These are phyloP conservation scores for Thyridium curvatum DNA, from an alignment of 2,329 filamentous ascomycete species.

Conservation along the genomic window DNA sequence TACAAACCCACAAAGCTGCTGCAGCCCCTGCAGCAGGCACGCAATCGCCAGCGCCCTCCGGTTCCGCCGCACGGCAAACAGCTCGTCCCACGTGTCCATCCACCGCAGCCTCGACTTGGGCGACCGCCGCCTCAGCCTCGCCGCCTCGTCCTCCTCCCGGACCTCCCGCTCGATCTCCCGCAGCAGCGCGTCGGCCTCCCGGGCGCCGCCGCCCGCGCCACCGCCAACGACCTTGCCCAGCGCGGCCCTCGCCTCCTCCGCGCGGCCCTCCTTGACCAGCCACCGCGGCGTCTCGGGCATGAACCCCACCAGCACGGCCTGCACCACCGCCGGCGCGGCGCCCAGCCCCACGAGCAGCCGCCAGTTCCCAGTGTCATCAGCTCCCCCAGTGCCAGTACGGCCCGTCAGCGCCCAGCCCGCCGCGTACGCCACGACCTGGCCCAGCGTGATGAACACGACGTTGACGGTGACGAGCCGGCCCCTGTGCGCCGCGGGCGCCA, in stretches of 20 bases:
- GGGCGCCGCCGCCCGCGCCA: constrained; percentile 22
- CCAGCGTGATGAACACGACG: constrained; percentile 76
- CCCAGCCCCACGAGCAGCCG: constrained; percentile 88
- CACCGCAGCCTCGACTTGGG: constrained; percentile 14
- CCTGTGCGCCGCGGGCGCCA: constrained; percentile 69
- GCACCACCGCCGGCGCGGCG: constrained; percentile 66
- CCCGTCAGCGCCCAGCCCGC: constrained; percentile 70
- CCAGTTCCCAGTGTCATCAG: too few species aligned
- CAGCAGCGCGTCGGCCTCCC: constrained; percentile 53
- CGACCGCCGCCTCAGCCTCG: constrained; percentile 34
- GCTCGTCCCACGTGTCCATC: constrained; percentile 43
- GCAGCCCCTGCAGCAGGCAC: constrained; percentile 77
- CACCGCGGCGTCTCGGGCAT: constrained; percentile 89
- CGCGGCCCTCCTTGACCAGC: constrained; percentile 65
- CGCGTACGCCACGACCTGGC: constrained; percentile 84
- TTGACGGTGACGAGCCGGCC: constrained; percentile 79
- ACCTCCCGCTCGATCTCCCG: constrained; percentile 69
- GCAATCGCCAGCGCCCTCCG: constrained; percentile 75
- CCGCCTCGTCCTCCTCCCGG: constrained; percentile 55
- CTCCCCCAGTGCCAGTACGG: constrained; percentile 37
- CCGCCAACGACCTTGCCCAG: constrained; percentile 40
- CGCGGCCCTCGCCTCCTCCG: constrained; percentile 56
- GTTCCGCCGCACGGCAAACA: constrained; percentile 55
- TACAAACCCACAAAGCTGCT: constrained; percentile 83
- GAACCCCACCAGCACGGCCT: constrained; percentile 59